A percentile compares a stretch with the other conserved stretches of the same genome.
Conservation (phyloP, 306 rosid genomes). For the Pueraria montana region DNA sequence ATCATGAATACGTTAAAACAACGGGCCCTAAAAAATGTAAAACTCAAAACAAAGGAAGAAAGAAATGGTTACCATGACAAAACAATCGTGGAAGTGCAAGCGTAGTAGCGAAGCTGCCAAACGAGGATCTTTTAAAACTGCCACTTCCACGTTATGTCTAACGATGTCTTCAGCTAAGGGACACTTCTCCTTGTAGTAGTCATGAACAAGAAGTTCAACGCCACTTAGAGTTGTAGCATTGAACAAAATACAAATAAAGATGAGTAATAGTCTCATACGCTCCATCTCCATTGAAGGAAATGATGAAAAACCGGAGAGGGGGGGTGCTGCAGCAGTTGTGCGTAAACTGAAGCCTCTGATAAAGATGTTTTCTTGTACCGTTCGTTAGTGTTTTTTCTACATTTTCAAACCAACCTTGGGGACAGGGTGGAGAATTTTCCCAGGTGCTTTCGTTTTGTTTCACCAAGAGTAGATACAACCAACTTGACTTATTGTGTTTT, state of each 20-base stretch:
- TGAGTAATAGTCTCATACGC: constrained; percentile 34
- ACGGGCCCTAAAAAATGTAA: background rate
- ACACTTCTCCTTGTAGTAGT: constrained; percentile 77
- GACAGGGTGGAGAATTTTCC: constrained; percentile 45
- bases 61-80: constrained; percentile 67
- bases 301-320: constrained; percentile 25
- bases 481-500: constrained; percentile 60
- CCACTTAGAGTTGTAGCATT: constrained; percentile 38
- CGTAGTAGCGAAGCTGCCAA: constrained; percentile 93
- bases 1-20: no score
- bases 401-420: constrained; percentile 67
- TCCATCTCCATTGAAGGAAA: constrained; percentile 66
- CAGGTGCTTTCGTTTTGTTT: constrained; percentile 43
- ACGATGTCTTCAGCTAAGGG: constrained; percentile 81
- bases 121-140: constrained; percentile 73
- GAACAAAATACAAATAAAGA: constrained; percentile 46
- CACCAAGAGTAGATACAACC: constrained; percentile 74
- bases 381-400: constrained; percentile 37
- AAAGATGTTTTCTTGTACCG: constrained; percentile 43
- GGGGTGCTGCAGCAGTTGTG: constrained; percentile 3
- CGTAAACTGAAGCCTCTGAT: background rate
- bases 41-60: background rate
- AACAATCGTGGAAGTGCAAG: constrained; percentile 94
- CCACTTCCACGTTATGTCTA: constrained; percentile 65
- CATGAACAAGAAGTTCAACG: constrained; percentile 61